A percentile compares a stretch with the other conserved stretches of the same genome.
Evolutionary conservation across 2,329 filamentous ascomycete genomes (phyloP).

Genomic region (Aureobasidium sp.): DNA sequence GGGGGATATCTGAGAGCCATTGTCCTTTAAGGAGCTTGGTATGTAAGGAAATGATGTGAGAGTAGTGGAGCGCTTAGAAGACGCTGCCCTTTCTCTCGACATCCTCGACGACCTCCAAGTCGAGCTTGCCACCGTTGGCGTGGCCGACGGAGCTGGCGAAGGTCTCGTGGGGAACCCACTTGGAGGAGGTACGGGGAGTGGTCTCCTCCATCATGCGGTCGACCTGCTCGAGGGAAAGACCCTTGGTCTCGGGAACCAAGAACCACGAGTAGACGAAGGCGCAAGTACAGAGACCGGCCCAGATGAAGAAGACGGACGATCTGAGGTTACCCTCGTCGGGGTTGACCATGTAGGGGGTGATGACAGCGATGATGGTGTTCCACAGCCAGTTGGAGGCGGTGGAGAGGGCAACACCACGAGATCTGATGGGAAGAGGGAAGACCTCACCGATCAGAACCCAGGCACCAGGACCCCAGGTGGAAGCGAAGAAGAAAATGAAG

Average conservation of each 20-base stretch:
- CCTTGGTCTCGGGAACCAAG: slow-evolving; percentile 48
- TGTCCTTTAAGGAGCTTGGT: neutral
- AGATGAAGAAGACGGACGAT: slow-evolving; percentile 35
- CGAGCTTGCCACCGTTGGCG: slow-evolving; percentile 29
- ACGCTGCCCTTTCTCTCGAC: slow-evolving; percentile 28
- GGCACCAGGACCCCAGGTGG: slow-evolving; percentile 72
- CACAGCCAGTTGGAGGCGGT: slow-evolving; percentile 89
- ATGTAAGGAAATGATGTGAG: neutral
- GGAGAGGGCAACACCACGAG: slow-evolving; percentile 76
- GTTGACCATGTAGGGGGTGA: neutral
- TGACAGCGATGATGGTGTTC: slow-evolving; percentile 51
- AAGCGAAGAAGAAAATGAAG: slow-evolving; percentile 89
- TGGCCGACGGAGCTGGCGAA: slow-evolving; percentile 53
- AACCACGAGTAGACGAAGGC: slow-evolving; percentile 59
- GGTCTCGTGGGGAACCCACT: slow-evolving; percentile 65
- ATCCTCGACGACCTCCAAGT: slow-evolving; percentile 20
- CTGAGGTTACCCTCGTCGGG: slow-evolving; percentile 10
- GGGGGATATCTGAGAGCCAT: neutral
- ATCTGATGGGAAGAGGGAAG: slow-evolving; percentile 81
- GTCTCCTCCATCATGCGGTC: slow-evolving; percentile 86
- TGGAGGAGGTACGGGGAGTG: slow-evolving; percentile 64
- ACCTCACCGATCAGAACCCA: slow-evolving; percentile 77
- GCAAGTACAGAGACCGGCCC: slow-evolving; percentile 16
- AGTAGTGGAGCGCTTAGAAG: slow-evolving; percentile 18
- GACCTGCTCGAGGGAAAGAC: slow-evolving; percentile 68